Evolutionary conservation across 495 filamentous ascomycete species (phyloP), one percentile per base, ranked within the genome.

Genomic region (Bacidia rubella): DNA sequence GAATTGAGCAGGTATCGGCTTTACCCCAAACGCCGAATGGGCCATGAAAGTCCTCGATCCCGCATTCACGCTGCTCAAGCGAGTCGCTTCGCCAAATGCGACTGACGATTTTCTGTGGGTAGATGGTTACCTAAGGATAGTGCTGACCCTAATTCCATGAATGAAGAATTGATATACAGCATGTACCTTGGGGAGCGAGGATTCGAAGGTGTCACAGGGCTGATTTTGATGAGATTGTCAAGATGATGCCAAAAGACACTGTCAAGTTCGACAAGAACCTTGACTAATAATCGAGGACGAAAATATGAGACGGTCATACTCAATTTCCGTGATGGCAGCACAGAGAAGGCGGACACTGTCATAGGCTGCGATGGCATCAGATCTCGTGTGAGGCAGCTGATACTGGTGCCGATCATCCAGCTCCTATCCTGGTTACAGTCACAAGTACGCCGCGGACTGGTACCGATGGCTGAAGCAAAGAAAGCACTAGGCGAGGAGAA

Each of bases 281-380:
- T 1, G 61, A 63, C 17, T 7, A 3, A 58, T 9, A 49, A 59
- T 5, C 57, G 60, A 38, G 39, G 54, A 17, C 65, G 61, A 10
- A 63, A 66, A 11, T 41, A 47, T 0, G 66, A 58, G 23, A 68
- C 68, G 32, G 60, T 75, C 3, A 26, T 66, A 3, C 47, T 82
- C 43, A 58, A 62, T 11, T 84, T 86, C 52, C 54, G 55, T 0
- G 80, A 84, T 61, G 79, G 80, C 4, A 73, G 59, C 0, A 68
- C 55, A 2, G 78, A 68, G 0, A 65, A 71, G 54, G 74, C 74
- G 10, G 74, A 77, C 53, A 71, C 71, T 22, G 72, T 79, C 1
- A 67, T 82, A 40, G 77, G 76, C 9, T 78, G 75, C 55, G 78
- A 82, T 52, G 78, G 78, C 0, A 74, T 82, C 44, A 77, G 74